Evolutionary conservation across 2,329 filamentous ascomycete genomes (phyloP), one percentile per base, ranked within the genome.

Genomic region (Phialocephala subalpina): DNA sequence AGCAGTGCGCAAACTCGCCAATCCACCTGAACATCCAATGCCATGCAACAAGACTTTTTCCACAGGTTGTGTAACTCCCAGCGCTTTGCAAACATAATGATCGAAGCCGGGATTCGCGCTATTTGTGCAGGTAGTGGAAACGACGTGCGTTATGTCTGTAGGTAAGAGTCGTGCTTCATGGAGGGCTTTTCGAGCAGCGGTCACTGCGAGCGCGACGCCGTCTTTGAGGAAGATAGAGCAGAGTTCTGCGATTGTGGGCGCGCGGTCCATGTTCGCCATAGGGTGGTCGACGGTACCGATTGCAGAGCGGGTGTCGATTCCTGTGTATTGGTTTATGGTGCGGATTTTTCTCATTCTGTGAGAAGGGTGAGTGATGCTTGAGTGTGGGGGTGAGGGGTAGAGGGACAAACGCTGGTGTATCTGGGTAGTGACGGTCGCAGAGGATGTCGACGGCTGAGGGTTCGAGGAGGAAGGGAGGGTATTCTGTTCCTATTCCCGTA

Each of bases 51-150:
- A 80, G 6, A 89, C 85, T 72, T 88, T 90, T 71, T 92, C 87
- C 2, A 89, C 83, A n/a, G 78, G 79, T 38, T 83, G 80, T n/a
- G 80, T 79, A 35, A 91, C 80, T 0, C 87, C 86, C 2, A 92
- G 78, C 4, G 81, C 79, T 72, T 86, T 87, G 60, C 84, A 84
- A 27, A 91, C 86, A 68, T 82, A 89, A 75, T 90, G 87, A 70
- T 91, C 89, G 73, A 87, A 91, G 1, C 89, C 89, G 0, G 89
- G 89, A 74, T 91, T 91, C 18, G 88, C 87, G 69, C 87, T 90
- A 74, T 91, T 87, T 9, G 89, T 92, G 74, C 89, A 91, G 5
- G 88, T 91, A 0, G 88, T 90, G 27, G 87, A 85, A 9, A 92
- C 87, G 47, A 90, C 81, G 72, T 92, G 89, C 2, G 88, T 92